Conservation (phyloP, 2,329 filamentous ascomycete species). For the Chaetomium strumarium region DNA sequence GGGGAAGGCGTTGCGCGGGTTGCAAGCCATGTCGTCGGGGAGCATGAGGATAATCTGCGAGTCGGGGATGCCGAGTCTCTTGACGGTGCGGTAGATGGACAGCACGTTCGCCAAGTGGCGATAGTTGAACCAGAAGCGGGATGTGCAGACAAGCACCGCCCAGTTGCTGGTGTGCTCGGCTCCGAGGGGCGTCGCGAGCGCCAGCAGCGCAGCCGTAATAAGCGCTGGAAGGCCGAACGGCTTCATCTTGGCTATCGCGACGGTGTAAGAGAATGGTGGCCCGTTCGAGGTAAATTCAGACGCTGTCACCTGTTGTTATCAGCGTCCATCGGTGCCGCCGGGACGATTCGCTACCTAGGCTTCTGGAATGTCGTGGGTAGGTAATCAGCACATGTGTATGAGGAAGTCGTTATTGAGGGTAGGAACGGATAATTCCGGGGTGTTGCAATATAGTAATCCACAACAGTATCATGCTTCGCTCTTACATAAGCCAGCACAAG, state of each 20-base stretch:
- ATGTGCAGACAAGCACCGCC: conserved; percentile 97
- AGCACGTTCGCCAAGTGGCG: conserved; percentile 96
- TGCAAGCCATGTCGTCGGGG: conserved; percentile 99
- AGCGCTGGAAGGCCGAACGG: conserved; percentile 43
- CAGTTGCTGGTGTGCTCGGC: conserved; percentile 95
- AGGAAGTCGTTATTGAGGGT: no score
- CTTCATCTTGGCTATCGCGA: conserved; percentile 42
- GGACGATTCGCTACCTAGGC: background rate
- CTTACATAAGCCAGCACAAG: no score
- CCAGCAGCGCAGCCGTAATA: conserved; percentile 42
- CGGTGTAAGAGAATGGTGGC: background rate
- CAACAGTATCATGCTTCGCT: no score
- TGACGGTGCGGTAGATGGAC: conserved; percentile 95
- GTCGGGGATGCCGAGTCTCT: conserved; percentile 94
- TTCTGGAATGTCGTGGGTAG: no score
- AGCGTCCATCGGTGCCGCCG: background rate
- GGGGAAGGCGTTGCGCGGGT: conserved; percentile 95
- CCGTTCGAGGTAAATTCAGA: background rate
- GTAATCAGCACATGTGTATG: no score
- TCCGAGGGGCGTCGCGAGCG: conserved; percentile 38
- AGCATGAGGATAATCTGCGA: conserved; percentile 99
- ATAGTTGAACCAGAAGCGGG: conserved; percentile 99
- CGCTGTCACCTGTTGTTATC: background rate
- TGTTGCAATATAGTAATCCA: no score
- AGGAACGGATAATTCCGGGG: no score